Evolutionary conservation across 768 basidiomycete genomes (phyloP).

Genomic region (Termitomyces bulborhizus): DNA sequence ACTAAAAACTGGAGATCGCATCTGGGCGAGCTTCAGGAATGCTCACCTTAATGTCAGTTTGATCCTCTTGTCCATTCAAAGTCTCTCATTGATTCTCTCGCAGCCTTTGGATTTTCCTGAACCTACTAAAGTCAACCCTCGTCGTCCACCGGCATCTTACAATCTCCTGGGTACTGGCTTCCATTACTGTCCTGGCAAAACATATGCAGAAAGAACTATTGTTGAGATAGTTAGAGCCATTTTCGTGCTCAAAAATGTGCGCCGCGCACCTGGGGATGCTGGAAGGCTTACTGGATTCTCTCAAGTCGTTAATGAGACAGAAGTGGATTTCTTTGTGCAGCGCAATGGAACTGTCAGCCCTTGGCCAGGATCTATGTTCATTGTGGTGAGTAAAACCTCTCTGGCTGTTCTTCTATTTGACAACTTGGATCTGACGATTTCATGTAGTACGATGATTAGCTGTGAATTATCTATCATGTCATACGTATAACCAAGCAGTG

Average conservation of each 20-base stretch:
- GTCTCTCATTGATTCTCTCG: background rate
- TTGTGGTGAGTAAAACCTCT: constrained; percentile 19
- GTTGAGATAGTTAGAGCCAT: constrained; percentile 31
- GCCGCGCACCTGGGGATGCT: constrained; percentile 35
- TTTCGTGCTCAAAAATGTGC: constrained; percentile 37
- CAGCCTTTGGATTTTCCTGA: constrained; percentile 37
- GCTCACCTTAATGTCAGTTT: constrained; percentile 33
- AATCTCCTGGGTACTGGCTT: constrained; percentile 30
- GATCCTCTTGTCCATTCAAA: constrained; percentile 1
- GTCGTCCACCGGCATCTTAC: constrained; percentile 24
- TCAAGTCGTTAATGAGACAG: constrained; percentile 24
- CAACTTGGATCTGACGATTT: background rate
- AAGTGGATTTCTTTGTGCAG: constrained; percentile 25
- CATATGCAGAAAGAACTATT: constrained; percentile 30
- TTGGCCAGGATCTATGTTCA: constrained; percentile 31
- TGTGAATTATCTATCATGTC: no score
- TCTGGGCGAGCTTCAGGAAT: constrained; percentile 34
- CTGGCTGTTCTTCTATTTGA: background rate
- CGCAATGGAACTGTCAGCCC: constrained; percentile 26
- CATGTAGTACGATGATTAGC: background rate
- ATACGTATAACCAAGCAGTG: no score
- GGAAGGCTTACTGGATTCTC: constrained; percentile 31
- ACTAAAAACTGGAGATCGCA: constrained; percentile 32
- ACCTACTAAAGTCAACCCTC: constrained; percentile 31
- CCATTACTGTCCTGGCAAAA: constrained; percentile 32